phyloP scores from a whole-genome alignment of 176 grass and related monocot genomes.

The Eragrostis curvula region DNA sequence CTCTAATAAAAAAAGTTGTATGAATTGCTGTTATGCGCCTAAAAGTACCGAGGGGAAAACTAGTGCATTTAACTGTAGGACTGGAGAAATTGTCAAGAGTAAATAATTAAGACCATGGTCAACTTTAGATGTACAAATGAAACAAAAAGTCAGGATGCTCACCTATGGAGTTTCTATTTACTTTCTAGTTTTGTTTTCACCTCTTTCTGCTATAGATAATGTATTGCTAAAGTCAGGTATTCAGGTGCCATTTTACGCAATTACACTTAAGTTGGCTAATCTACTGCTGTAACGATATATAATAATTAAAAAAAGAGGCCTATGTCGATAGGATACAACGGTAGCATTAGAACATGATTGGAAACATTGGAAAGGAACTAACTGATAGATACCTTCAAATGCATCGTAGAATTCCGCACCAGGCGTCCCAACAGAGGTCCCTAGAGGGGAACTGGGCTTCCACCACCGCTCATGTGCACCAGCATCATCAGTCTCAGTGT shows the following conservation, averaged over 20 bases:
- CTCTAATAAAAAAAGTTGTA: conserved; percentile 3
- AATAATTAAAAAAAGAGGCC: background rate
- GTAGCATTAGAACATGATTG: background rate
- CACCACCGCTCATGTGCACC: conserved; percentile 47
- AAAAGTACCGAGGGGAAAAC: background rate
- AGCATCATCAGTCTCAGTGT: conserved; percentile 61
- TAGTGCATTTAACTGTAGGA: background rate
- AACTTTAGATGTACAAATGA: background rate
- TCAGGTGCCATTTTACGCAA: background rate
- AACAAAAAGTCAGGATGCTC: background rate
- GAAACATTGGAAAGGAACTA: background rate
- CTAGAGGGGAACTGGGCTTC: conserved; percentile 52
- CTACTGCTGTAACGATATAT: background rate
- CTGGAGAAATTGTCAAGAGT: background rate
- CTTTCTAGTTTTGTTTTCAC: background rate
- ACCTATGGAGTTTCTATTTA: background rate
- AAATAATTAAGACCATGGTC: background rate
- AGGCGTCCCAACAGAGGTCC: conserved; percentile 46
- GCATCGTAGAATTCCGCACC: conserved; percentile 84
- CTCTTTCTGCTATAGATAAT: background rate
- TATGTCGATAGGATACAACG: background rate
- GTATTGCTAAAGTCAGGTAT: background rate
- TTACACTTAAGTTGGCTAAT: background rate
- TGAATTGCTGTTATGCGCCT: background rate
- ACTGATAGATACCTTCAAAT: conserved; percentile 73